Base-by-base conservation (phyloP, 192 early-diverging fungal species). In the Funneliformis geosporum region DNA sequence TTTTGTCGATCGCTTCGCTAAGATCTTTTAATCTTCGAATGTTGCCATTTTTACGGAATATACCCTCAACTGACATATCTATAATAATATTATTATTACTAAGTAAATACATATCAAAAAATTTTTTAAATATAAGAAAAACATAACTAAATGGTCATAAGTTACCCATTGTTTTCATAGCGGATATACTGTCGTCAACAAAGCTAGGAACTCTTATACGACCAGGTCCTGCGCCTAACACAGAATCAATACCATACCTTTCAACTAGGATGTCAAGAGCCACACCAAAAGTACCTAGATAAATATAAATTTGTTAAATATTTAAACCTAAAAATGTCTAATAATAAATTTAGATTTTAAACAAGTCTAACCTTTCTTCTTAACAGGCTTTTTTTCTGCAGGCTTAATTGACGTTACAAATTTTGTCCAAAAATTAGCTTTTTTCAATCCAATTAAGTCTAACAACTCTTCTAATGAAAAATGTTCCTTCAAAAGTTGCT, bases 41-140 rank as follows among this genome's bases (percentile, higher is more conserved):
- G 80, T 99, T 99, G 8, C 98, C 98, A 82, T 98, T 99, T 86
- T 98, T 98, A 79, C 98, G 86, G 87, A 99, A 99, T 11, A 98
- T 94, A 8, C 98, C 98, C 82, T 98, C 97, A 23, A 94, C 91
- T 1, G 91, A 89, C 88, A 99, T 87, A 23, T 79, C 77, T 79
- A 68, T 60, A 38, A 70, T n/a, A 38, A 27, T 67, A 67, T 8
- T 25, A 23, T 21, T 23, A 67, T 8, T 25, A 23, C 2, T 23
- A 9, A 55, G 5, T 8, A 38, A 65, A 18, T 21, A 28, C 18
- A 76, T 44, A 8, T 70, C n/a, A 87, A 14, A 27, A 14, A 46
- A 60, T 44, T 23, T 71, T n/a, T 38, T 18, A 23, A 27, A 14
- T 38, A 28, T 42, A 70, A 47, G 38, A 14, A 50, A 10, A 46